phyloP scores from a whole-genome alignment of 2,329 filamentous ascomycete species.

The Colletotrichum siamense region DNA sequence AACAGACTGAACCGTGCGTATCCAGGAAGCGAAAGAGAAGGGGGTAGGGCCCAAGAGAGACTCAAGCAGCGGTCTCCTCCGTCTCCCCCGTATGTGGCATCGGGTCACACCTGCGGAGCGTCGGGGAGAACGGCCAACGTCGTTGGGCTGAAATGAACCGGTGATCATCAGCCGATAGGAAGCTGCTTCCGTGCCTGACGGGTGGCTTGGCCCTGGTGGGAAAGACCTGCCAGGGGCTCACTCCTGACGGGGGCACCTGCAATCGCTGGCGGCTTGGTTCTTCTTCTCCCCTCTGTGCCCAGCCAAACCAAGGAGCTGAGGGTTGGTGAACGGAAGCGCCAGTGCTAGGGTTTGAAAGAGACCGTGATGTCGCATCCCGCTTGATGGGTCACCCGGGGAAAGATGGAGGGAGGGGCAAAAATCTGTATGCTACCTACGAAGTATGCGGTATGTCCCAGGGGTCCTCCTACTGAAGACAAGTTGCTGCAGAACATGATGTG shows the following conservation, averaged over 20 bases:
- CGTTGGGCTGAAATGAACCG: constrained; percentile 17
- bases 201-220: background rate
- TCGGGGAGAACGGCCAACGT: background rate
- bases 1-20: background rate
- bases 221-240: background rate
- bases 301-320: background rate
- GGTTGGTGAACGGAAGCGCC: background rate
- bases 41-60: background rate
- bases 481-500: background rate
- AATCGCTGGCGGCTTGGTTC: background rate
- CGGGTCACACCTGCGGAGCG: background rate
- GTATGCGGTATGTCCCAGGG: background rate
- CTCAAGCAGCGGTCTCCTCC: background rate
- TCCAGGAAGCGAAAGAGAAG: background rate
- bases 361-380: constrained; percentile 11
- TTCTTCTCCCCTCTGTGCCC: background rate
- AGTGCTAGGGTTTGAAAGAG: background rate
- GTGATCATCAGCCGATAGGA: constrained; percentile 10
- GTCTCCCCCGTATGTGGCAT: background rate
- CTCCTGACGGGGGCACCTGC: background rate
- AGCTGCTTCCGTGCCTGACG: constrained; percentile 8
- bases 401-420: background rate
- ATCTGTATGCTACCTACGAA: background rate
- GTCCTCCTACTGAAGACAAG: background rate
- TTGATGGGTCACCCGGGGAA: constrained; percentile 8